Evolutionary conservation across 768 basidiomycete species (phyloP).

Genomic region (Brasilioporus rufonigricans): DNA sequence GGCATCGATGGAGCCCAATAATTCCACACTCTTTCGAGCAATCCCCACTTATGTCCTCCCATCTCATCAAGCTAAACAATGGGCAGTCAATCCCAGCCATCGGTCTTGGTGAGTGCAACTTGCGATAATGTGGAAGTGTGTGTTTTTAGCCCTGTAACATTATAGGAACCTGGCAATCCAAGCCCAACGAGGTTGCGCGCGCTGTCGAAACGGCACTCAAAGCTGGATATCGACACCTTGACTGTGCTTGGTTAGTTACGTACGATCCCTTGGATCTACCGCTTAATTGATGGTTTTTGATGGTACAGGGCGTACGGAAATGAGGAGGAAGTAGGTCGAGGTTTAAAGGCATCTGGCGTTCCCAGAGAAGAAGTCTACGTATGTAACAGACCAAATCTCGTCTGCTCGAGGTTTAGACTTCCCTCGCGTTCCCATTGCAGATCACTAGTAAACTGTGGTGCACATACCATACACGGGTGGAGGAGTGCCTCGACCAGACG

Average conservation of each 20-base stretch:
- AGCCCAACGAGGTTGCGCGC: slow-evolving; percentile 62
- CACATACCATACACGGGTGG: slow-evolving; percentile 68
- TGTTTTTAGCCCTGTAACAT: background rate
- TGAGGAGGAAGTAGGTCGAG: slow-evolving; percentile 81
- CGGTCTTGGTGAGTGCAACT: slow-evolving; percentile 50
- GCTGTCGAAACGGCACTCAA: slow-evolving; percentile 78
- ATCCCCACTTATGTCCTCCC: slow-evolving; percentile 34
- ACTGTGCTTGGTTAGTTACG: slow-evolving; percentile 54
- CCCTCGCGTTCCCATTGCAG: slow-evolving; percentile 33
- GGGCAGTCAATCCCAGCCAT: slow-evolving; percentile 53
- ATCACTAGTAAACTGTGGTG: slow-evolving; percentile 73
- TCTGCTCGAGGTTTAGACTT: background rate
- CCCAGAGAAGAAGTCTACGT: slow-evolving; percentile 72
- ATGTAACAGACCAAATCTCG: slow-evolving; percentile 21
- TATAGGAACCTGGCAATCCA: slow-evolving; percentile 79
- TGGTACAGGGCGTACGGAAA: slow-evolving; percentile 60
- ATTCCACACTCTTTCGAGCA: background rate
- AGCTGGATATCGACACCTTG: slow-evolving; percentile 75
- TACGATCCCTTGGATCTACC: background rate
- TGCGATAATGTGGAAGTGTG: slow-evolving; percentile 9
- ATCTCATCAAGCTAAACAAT: slow-evolving; percentile 60
- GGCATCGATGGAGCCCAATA: background rate
- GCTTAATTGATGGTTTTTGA: slow-evolving; percentile 18
- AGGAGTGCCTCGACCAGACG: slow-evolving; percentile 71
- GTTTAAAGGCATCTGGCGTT: slow-evolving; percentile 73